Evolutionary conservation across 2,329 filamentous ascomycete species (phyloP), one percentile per base, ranked within the genome.

Genomic region (Acarospora socialis): DNA sequence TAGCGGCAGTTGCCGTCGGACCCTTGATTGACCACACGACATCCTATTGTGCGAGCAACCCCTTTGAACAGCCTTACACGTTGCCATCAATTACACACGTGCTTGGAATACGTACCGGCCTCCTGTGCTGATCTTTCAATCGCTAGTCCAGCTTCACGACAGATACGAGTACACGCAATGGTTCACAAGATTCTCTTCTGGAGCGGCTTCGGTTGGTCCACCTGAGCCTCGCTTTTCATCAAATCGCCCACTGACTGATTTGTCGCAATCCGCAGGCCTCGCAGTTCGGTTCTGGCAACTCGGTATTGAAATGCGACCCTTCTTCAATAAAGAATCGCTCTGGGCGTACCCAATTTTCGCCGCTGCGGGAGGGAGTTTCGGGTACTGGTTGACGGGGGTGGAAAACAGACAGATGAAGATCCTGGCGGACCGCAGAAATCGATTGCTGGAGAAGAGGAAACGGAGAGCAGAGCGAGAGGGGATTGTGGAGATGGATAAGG

Each of bases 301-400:
- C 56, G 90, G 87, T 52, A 90, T 98, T 56, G 84, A 98, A 66
- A 93, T 92, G 84, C 83, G 86, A 41, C 90, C 87, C 32, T 77
- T 94, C 59, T 82, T 95, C 70, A 77, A 79, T 61, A 73, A 69
- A 51, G 68, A 78, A 54, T 80, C 79, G 34, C 73, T 93, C 50
- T 92, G 83, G 80, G 83, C 75, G 31, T 98, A 93, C 65, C 90
- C 90, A 34, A 61, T 87, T 47, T 98, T 90, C 60, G 86, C 77
- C 37, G 71, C 71, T 46, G 73, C 83, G 42, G 86, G 86, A 47
- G 86, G 77, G 47, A 82, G 79, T 60, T 94, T 95, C 61, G 90
- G 90, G 46, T 94, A 94, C 68, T 98, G 87, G 84, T 66, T 98
- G 47, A 77, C 86, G 64, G 81, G 82, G 41, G 81, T 95, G 35